These are phyloP conservation scores for Thalassiosira livingstoniorum DNA, from an alignment of 352 stramenopile genomes.

Conservation along the genomic window DNA sequence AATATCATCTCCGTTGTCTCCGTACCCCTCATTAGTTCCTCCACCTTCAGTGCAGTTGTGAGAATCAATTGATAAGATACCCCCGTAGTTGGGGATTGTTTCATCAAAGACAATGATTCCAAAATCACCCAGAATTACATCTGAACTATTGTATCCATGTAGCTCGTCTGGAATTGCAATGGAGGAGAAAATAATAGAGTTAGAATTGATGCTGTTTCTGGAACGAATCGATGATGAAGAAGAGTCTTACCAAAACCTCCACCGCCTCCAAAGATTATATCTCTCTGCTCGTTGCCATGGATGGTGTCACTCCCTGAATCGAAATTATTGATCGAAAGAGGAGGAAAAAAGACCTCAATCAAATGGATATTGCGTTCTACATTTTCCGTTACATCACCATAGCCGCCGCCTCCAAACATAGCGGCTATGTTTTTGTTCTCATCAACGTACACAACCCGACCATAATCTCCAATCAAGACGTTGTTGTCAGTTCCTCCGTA, in stretches of 20 bases:
- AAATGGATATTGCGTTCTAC: slow-evolving; percentile 31
- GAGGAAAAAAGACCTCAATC: slow-evolving; percentile 36
- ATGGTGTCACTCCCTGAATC: slow-evolving; percentile 45
- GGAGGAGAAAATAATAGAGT: not conserved
- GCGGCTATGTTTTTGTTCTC: slow-evolving; percentile 36
- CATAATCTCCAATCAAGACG: slow-evolving; percentile 64
- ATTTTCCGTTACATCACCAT: slow-evolving; percentile 60
- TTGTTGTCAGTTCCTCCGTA: slow-evolving; percentile 40
- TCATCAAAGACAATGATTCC: slow-evolving; percentile 17
- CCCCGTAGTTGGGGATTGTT: slow-evolving; percentile 5
- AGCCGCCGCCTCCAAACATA: slow-evolving; percentile 52
- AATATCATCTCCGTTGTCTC: slow-evolving; percentile 27
- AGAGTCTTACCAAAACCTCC: slow-evolving; percentile 23
- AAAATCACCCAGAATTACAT: slow-evolving; percentile 52
- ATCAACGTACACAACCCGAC: slow-evolving; percentile 45
- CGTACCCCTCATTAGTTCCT: slow-evolving; percentile 16
- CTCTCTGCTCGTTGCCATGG: slow-evolving; percentile 31
- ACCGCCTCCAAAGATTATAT: slow-evolving; percentile 47
- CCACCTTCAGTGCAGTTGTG: slow-evolving; percentile 37
- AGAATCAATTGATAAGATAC: slow-evolving; percentile 35
- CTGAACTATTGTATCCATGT: slow-evolving; percentile 33
- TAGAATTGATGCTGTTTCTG: too few relatives aligned
- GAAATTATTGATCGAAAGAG: slow-evolving; percentile 30
- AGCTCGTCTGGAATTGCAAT: slow-evolving; percentile 20
- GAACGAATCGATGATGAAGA: too few relatives aligned